Conservation (phyloP, 768 basidiomycete genomes). For the Psilocybe sp. region DNA sequence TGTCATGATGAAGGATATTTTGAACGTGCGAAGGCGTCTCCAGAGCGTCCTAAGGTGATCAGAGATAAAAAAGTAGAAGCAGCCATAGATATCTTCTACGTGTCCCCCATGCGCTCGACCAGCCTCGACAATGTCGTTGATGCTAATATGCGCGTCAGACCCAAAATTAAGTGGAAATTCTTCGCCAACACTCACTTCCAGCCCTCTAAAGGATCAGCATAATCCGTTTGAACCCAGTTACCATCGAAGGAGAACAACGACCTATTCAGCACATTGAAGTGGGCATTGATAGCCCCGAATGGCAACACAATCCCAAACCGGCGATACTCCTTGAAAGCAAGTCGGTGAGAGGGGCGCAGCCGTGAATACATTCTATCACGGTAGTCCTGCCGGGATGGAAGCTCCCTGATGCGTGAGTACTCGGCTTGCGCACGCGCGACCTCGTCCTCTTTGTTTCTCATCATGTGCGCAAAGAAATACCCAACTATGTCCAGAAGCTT, state of each 20-base stretch:
- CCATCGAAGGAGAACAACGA: constrained; percentile 37
- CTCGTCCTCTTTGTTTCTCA: neutral
- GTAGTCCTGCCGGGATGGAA: constrained; percentile 33
- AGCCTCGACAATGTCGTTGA: constrained; percentile 26
- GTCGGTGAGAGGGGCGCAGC: constrained; percentile 40
- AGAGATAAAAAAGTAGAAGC: constrained; percentile 44
- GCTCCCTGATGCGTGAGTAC: constrained; percentile 30
- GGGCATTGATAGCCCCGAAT: constrained; percentile 38
- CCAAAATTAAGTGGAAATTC: neutral
- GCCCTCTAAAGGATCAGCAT: constrained; percentile 36
- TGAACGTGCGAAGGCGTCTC: constrained; percentile 27
- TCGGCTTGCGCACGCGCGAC: constrained; percentile 24
- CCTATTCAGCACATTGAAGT: constrained; percentile 38
- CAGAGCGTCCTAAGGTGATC: constrained; percentile 37
- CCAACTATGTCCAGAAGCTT: neutral
- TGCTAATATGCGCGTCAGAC: constrained; percentile 20
- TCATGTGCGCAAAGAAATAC: neutral
- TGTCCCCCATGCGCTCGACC: constrained; percentile 36
- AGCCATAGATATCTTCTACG: constrained; percentile 45
- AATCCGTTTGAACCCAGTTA: constrained; percentile 37
- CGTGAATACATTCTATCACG: constrained; percentile 34
- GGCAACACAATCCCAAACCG: constrained; percentile 45
- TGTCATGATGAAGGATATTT: constrained; percentile 30
- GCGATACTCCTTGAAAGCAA: constrained; percentile 37
- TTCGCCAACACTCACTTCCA: constrained; percentile 35